These are phyloP conservation scores for Ophiostoma ulmi DNA, from an alignment of 2,329 filamentous ascomycete species.

Conservation along the genomic window DNA sequence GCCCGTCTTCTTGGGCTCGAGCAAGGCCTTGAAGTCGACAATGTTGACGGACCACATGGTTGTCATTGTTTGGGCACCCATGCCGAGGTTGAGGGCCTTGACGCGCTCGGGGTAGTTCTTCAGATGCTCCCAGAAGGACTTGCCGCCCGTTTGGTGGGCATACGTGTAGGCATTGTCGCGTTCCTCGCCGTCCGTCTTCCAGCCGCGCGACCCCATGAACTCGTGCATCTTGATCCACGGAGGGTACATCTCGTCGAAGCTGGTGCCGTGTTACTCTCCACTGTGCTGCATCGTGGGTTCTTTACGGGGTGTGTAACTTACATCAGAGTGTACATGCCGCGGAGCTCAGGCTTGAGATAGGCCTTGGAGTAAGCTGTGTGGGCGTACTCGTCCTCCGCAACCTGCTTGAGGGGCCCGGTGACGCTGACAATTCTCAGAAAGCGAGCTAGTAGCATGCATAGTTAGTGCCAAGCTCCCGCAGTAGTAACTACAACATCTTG, in stretches of 20 bases:
- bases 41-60: not conserved
- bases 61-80: not conserved
- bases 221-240: not conserved
- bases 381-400: not conserved
- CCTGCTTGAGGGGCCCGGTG: not conserved
- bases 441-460: not conserved
- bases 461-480: not conserved
- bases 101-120: not conserved
- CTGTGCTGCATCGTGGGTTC: no score
- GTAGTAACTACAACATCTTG: no score
- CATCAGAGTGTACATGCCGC: not conserved
- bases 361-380: not conserved
- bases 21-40: not conserved
- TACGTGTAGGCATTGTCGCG: not conserved
- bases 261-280: not conserved
- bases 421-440: not conserved
- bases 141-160: not conserved
- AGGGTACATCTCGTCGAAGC: not conserved
- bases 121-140: not conserved
- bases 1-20: not conserved
- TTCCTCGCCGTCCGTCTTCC: not conserved
- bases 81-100: not conserved
- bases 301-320: no score
- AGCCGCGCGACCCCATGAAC: not conserved
- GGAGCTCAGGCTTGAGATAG: not conserved